Evolutionary conservation across 768 basidiomycete genomes (phyloP).

Genomic region (Gloeophyllum trabeum): DNA sequence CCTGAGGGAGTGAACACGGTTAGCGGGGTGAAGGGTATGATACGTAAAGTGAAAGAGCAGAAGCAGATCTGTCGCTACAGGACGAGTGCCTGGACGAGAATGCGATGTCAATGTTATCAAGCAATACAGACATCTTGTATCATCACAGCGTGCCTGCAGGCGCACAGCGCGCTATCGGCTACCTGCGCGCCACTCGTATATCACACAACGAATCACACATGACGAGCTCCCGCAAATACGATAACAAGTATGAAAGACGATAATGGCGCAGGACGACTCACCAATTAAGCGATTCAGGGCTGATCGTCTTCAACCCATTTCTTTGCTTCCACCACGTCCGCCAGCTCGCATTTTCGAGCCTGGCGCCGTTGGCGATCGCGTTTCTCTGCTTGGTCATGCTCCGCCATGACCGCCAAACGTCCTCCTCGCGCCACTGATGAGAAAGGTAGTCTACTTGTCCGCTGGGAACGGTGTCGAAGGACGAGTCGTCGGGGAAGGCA

Average conservation of each 20-base stretch:
- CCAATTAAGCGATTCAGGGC: constrained; percentile 98
- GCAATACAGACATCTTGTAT: no score
- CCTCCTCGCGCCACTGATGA: constrained; percentile 96
- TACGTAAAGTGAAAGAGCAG: no score
- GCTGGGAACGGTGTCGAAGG: constrained; percentile 73
- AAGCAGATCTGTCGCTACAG: no score
- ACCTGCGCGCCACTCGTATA: no score
- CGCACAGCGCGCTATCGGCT: no score
- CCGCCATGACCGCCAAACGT: constrained; percentile 97
- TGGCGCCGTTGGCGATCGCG: constrained; percentile 89
- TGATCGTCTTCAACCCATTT: constrained; percentile 89
- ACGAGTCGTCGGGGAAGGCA: constrained; percentile 60
- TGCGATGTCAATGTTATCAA: no score
- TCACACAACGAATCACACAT: no score
- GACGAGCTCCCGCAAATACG: no score
- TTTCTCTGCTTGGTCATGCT: constrained; percentile 98
- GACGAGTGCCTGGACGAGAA: no score
- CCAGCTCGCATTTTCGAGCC: constrained; percentile 98
- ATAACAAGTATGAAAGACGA: no score
- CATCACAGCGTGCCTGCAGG: no score
- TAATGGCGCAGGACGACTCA: constrained; percentile 34
- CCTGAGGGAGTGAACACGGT: constrained; percentile 33
- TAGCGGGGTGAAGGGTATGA: no score
- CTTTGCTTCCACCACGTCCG: constrained; percentile 99
- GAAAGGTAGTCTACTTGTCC: constrained; percentile 98